Conservation (phyloP, 163 green algal species). For the Coccomyxa subellipsoidea region DNA sequence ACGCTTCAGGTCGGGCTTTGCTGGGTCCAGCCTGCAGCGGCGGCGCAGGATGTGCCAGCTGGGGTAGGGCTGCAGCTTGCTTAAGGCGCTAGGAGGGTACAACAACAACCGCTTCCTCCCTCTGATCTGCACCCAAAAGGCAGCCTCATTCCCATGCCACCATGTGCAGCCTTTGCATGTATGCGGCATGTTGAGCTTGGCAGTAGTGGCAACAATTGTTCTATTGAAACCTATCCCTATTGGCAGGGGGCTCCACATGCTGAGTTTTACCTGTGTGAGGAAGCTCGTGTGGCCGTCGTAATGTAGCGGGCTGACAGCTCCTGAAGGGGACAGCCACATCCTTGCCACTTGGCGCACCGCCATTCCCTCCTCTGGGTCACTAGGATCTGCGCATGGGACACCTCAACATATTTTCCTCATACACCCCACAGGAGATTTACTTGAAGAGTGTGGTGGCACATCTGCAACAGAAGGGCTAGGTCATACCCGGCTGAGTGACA, state of each 20-base stretch:
- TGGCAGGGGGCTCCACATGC: background rate
- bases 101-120: conserved; percentile 52
- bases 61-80: conserved; percentile 30
- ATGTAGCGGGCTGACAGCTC: conserved; percentile 47
- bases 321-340: conserved; percentile 38
- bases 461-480: background rate
- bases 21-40: conserved; percentile 28
- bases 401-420: background rate
- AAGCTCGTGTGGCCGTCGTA: conserved; percentile 44
- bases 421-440: background rate
- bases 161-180: background rate
- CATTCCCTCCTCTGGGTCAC: background rate
- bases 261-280: conserved; percentile 22
- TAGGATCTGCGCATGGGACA: conserved; percentile 5
- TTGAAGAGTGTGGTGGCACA: no score
- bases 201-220: background rate
- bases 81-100: conserved; percentile 29
- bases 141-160: background rate
- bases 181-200: background rate
- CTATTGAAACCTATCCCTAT: background rate
- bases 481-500: background rate
- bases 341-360: conserved; percentile 29
- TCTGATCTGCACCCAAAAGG: conserved; percentile 24
- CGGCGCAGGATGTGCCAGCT: conserved; percentile 39
- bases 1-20: conserved; percentile 15